phyloP scores from a whole-genome alignment of 2,329 filamentous ascomycete genomes.

The Epichloe gansuensis region DNA sequence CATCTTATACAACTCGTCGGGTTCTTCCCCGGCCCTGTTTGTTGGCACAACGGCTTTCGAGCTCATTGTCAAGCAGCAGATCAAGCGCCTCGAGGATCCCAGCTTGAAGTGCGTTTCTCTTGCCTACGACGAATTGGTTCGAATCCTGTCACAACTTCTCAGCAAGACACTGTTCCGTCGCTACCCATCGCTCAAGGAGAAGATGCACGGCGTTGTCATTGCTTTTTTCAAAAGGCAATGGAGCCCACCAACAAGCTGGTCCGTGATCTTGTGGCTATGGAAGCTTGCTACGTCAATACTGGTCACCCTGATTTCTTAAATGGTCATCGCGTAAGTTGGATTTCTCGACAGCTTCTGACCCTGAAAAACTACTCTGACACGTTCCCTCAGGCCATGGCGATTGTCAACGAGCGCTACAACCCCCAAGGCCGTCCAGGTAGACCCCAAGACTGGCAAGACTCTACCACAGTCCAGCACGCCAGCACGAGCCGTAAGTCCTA shows the following conservation, averaged over 20 bases:
- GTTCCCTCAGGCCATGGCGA: conserved; percentile 67
- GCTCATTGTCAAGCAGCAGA: conserved; percentile 96
- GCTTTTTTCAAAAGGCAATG: conserved; percentile 97
- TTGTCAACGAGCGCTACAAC: conserved; percentile 87
- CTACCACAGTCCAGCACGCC: conserved; percentile 56
- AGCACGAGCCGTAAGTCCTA: conserved; percentile 64
- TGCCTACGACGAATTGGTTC: conserved; percentile 93
- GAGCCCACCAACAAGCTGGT: conserved; percentile 97
- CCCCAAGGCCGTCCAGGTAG: conserved; percentile 83
- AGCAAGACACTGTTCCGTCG: conserved; percentile 81
- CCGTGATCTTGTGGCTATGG: conserved; percentile 85
- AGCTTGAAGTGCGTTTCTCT: conserved; percentile 95
- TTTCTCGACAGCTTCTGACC: too few species aligned
- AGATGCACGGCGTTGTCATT: conserved; percentile 87
- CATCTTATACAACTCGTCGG: conserved; percentile 97
- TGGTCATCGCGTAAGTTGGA: conserved; percentile 60
- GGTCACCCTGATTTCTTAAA: conserved; percentile 97
- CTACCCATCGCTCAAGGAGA: conserved; percentile 93
- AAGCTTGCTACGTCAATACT: conserved; percentile 95
- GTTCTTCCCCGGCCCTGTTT: conserved; percentile 89
- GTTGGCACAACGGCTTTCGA: conserved; percentile 98
- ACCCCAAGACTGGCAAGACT: conserved; percentile 97
- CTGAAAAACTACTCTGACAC: not conserved
- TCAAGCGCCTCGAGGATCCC: conserved; percentile 89
- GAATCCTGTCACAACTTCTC: conserved; percentile 83